Evolutionary conservation across 495 filamentous ascomycete species (phyloP).

Genomic region (Stereocaulon alpinum): DNA sequence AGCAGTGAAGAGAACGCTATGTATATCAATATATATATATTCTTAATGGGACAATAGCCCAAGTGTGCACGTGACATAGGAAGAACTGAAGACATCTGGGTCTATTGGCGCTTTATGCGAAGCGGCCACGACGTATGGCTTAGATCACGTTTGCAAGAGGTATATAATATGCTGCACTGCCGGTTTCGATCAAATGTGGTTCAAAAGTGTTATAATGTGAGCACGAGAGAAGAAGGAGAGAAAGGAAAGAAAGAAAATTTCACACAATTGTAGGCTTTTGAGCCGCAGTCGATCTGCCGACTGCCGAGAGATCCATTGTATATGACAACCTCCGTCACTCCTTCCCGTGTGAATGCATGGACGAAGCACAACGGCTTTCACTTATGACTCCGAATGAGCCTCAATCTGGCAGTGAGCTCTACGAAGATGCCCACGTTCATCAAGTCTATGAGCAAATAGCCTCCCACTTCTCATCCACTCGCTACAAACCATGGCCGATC

Average conservation of each 20-base stretch:
- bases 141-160: neutral
- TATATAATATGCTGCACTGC: neutral
- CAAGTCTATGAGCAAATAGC: slow-evolving; percentile 91
- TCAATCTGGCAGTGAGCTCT: slow-evolving; percentile 25
- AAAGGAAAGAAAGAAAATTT: neutral
- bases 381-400: neutral
- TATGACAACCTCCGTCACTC: neutral
- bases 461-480: slow-evolving; percentile 84
- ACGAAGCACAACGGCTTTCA: neutral
- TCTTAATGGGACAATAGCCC: neutral
- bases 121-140: no score
- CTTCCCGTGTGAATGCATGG: neutral
- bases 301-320: neutral
- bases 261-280: neutral
- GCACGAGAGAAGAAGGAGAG: neutral
- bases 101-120: no score
- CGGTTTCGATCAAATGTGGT: neutral
- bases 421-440: slow-evolving; percentile 84
- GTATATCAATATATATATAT: neutral
- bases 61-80: neutral
- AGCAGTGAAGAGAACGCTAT: neutral
- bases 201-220: neutral
- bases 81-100: no score
- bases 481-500: slow-evolving; percentile 97
- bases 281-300: slow-evolving; percentile 5